phyloP scores from a whole-genome alignment of 2,329 filamentous ascomycete genomes.

The Aspergillus sp. region DNA sequence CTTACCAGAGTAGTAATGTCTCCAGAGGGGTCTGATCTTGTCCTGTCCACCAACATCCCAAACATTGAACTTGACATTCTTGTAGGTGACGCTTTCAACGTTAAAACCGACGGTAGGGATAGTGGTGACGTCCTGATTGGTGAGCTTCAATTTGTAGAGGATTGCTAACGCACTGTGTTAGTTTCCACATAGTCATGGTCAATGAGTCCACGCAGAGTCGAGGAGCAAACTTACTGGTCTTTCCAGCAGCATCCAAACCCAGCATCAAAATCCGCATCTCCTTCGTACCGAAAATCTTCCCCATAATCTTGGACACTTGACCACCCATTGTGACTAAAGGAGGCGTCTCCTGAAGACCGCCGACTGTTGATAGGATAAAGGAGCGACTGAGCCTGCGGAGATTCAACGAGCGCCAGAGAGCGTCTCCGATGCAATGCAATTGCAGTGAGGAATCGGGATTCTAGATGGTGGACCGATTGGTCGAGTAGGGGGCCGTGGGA shows the following conservation, averaged over 20 bases:
- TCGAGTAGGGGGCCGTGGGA: slow-evolving; percentile 8
- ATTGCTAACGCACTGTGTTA: slow-evolving; percentile 59
- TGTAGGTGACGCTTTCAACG: slow-evolving; percentile 98
- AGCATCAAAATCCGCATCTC: slow-evolving; percentile 99
- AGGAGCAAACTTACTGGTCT: slow-evolving; percentile 66
- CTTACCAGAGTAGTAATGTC: slow-evolving; percentile 87
- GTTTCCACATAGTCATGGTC: not conserved
- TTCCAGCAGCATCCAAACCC: slow-evolving; percentile 94
- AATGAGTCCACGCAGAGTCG: not conserved
- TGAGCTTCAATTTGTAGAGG: slow-evolving; percentile 96
- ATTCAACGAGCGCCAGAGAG: not conserved
- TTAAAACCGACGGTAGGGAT: slow-evolving; percentile 99
- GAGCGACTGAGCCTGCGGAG: not conserved
- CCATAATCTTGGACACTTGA: slow-evolving; percentile 93
- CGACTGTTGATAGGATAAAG: not conserved
- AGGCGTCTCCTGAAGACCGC: slow-evolving; percentile 19
- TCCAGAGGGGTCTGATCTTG: slow-evolving; percentile 96
- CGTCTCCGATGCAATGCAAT: slow-evolving; percentile 1
- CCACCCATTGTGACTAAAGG: slow-evolving; percentile 72
- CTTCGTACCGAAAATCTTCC: slow-evolving; percentile 98
- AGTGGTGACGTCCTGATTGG: slow-evolving; percentile 92
- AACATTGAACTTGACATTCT: slow-evolving; percentile 99
- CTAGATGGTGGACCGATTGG: slow-evolving; percentile 4
- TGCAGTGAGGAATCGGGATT: not conserved
- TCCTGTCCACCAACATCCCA: slow-evolving; percentile 99